Base-by-base conservation (phyloP, 768 basidiomycete genomes). In the Leccinum incarnatum region DNA sequence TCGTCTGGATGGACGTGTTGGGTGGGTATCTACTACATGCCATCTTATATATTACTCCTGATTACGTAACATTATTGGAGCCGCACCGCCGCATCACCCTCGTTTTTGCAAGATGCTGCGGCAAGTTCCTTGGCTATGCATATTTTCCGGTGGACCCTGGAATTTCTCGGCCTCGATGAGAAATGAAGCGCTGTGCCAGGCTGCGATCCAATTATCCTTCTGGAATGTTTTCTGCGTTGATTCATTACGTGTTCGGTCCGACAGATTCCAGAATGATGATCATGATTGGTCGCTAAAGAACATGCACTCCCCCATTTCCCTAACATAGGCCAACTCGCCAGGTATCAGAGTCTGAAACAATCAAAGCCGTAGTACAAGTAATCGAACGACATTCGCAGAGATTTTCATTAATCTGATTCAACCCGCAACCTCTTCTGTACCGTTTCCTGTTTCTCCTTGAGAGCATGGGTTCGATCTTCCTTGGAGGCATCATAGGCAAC, bases 401-500 rank as follows among this genome's bases (percentile, higher is more conserved):
- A 8, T 11, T 1, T 2, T 54, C n/a, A 46, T 65, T 37, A 32
- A 47, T 65, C 58, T 42, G 54, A 57, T 59, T 29, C 61, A 63
- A 70, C 81, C 59, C 83, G 82, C 67, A 93, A 73, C n/a, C 88
- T 83, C 30, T 83, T 78, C 67, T 87, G 84, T 54, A 89, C 79
- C 56, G 84, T 77, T 12, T 83, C 79, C 58, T 84, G 83, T 76
- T 83, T 88, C 58, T 80, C 77, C 69, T 86, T 84, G 54, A 97
- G 81, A 9, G 86, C 89, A 2, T 84, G 81, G 19, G 95, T 77
- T 70, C 89, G 89, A 40, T 92, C 92, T 5, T 94, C 93, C 77
- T 95, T 95, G 21, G 83, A 77, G 0, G 95, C 93, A 64, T 98
- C 91, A 67, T 93, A 95, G 1, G 87, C 73, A 29, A 94, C 81